Percentiles rank a stretch among this genome's conserved stretches.
These are phyloP conservation scores for Ceratobasidium sp. DNA, from an alignment of 1,284 basidiomycete genomes.

Conservation along the genomic window DNA sequence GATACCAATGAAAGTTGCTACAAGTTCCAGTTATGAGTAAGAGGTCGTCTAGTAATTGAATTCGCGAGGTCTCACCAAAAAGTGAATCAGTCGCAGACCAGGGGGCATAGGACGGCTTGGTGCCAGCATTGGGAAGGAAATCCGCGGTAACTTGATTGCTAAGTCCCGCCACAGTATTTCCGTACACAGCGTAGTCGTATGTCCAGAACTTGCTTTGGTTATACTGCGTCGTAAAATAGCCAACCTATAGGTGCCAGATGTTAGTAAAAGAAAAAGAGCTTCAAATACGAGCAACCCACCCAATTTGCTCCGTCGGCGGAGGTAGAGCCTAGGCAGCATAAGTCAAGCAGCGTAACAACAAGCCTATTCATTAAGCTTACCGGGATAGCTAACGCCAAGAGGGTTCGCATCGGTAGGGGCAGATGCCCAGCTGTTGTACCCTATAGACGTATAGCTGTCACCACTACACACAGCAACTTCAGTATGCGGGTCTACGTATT, in stretches of 20 bases:
- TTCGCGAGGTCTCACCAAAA: slow-evolving; percentile 7
- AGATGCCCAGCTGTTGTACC: slow-evolving; percentile 30
- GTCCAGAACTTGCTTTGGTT: slow-evolving; percentile 41
- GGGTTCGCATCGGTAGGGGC: slow-evolving; percentile 27
- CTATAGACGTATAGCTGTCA: slow-evolving; percentile 34
- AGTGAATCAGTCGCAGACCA: slow-evolving; percentile 31
- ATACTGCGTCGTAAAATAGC: slow-evolving; percentile 34
- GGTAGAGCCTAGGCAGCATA: slow-evolving; percentile 13
- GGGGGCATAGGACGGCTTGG: slow-evolving; percentile 26
- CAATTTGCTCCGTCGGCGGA: slow-evolving; percentile 31
- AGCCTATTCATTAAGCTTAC: neutral
- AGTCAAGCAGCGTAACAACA: neutral
- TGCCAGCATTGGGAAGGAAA: slow-evolving; percentile 30
- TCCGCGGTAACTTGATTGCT: slow-evolving; percentile 17
- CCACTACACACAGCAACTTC: slow-evolving; percentile 3
- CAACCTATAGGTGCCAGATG: neutral
- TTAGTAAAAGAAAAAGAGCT: neutral
- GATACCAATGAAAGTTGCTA: slow-evolving; percentile 37
- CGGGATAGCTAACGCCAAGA: slow-evolving; percentile 26
- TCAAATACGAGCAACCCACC: neutral
- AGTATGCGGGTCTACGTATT: neutral
- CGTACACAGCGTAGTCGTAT: slow-evolving; percentile 28
- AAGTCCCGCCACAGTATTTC: slow-evolving; percentile 25
- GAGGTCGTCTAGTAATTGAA: neutral
- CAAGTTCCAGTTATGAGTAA: neutral